Evolutionary conservation across 768 basidiomycete genomes (phyloP).

Genomic region (Boletus rubroflammeus): DNA sequence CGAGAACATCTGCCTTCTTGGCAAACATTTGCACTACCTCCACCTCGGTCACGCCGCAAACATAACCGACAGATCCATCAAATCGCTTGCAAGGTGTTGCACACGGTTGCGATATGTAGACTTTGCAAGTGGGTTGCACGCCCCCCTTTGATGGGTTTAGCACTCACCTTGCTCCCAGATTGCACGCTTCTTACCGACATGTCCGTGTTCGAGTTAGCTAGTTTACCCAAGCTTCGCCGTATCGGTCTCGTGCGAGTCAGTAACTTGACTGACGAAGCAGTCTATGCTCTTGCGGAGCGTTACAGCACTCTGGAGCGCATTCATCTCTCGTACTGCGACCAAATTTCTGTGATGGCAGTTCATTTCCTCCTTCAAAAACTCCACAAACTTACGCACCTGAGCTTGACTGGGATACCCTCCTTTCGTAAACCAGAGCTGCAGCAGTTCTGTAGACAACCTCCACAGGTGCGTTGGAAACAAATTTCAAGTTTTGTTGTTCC

Average conservation of each 20-base stretch:
- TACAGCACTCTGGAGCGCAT: constrained; percentile 89
- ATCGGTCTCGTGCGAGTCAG: constrained; percentile 93
- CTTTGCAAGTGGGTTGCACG: constrained; percentile 74
- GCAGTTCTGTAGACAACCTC: constrained; percentile 84
- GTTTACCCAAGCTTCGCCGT: constrained; percentile 84
- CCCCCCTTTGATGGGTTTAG: background rate
- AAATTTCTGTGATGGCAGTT: constrained; percentile 87
- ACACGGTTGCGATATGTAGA: constrained; percentile 92
- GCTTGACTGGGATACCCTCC: constrained; percentile 93
- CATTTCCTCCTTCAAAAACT: constrained; percentile 86
- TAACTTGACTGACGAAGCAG: constrained; percentile 91
- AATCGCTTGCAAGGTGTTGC: constrained; percentile 78
- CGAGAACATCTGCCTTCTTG: constrained; percentile 79
- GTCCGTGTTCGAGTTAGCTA: constrained; percentile 88
- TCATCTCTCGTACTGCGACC: constrained; percentile 96
- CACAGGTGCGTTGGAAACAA: constrained; percentile 54
- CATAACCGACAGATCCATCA: constrained; percentile 89
- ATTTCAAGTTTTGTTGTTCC: background rate
- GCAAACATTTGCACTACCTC: constrained; percentile 91
- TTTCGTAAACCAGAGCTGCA: constrained; percentile 86
- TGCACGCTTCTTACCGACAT: constrained; percentile 87
- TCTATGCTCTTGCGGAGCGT: constrained; percentile 83
- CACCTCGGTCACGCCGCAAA: constrained; percentile 90
- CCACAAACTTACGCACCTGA: constrained; percentile 90
- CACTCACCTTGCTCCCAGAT: constrained; percentile 43